Conservation (phyloP, 768 basidiomycete species). For the Amanita muscaria region DNA sequence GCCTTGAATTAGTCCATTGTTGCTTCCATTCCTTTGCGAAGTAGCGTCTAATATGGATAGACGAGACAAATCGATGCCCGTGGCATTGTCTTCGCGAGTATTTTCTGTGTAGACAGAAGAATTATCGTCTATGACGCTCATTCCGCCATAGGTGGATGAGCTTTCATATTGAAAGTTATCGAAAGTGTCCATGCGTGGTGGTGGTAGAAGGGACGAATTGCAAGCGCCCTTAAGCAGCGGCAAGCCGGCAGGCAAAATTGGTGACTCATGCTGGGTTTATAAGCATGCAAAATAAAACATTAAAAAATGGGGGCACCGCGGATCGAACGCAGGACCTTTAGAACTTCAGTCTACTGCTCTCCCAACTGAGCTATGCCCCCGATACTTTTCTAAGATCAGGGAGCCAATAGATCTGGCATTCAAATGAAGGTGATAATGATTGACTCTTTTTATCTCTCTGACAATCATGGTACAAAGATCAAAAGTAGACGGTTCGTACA, state of each 20-base stretch:
- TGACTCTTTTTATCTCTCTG: neutral
- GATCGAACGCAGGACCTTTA: conserved; percentile 77
- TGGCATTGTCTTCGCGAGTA: conserved; percentile 43
- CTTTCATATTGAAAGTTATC: conserved; percentile 84
- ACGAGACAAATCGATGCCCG: conserved; percentile 55
- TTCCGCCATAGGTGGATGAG: conserved; percentile 71
- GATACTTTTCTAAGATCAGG: neutral
- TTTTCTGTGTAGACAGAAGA: conserved; percentile 75
- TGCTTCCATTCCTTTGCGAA: conserved; percentile 31
- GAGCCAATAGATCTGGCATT: neutral
- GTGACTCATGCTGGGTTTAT: conserved; percentile 1
- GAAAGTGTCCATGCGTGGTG: conserved; percentile 71
- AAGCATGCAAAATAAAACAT: too few relatives aligned
- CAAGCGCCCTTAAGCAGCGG: neutral
- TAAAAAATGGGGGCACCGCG: conserved; percentile 58
- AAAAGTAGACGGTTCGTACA: conserved; percentile 1
- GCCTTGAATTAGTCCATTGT: conserved; percentile 24
- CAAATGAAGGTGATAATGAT: neutral
- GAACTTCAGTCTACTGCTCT: conserved; percentile 73
- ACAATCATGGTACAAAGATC: conserved; percentile 7
- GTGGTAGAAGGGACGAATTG: conserved; percentile 9
- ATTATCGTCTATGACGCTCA: conserved; percentile 68
- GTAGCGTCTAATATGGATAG: conserved; percentile 58
- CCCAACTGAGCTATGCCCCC: conserved; percentile 69
- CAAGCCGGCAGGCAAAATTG: neutral